Conservation (phyloP, 2,329 filamentous ascomycete genomes). For the Fusarium sp. region DNA sequence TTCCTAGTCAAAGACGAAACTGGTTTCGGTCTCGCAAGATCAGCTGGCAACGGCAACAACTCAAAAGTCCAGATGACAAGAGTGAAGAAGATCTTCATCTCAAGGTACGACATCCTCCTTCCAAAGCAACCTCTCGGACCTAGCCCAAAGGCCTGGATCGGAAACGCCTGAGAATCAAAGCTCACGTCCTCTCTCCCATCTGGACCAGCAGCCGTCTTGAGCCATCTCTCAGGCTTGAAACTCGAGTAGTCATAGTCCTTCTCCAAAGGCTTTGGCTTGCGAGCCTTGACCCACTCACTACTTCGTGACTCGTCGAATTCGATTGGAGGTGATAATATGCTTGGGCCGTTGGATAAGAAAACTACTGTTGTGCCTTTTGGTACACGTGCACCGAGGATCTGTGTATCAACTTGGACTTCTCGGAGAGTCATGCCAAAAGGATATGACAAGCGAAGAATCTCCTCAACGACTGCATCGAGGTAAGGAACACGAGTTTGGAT, state of each 20-base stretch:
- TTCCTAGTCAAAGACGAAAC: background rate
- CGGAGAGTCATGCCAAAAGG: constrained; percentile 6
- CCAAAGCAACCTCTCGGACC: constrained; percentile 52
- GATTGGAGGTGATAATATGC: constrained; percentile 6
- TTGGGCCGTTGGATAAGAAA: constrained; percentile 18
- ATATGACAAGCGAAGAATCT: constrained; percentile 12
- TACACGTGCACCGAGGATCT: constrained; percentile 7
- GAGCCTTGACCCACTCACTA: constrained; percentile 7
- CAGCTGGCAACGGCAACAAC: background rate
- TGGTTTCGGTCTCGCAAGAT: background rate
- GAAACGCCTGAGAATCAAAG: constrained; percentile 46
- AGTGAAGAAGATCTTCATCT: constrained; percentile 42
- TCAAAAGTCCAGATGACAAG: constrained; percentile 45
- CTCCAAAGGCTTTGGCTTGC: background rate
- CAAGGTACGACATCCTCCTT: constrained; percentile 41
- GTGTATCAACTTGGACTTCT: constrained; percentile 19
- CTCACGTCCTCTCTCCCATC: background rate
- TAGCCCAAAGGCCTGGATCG: constrained; percentile 47
- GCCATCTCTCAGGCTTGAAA: constrained; percentile 28
- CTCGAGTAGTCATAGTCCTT: background rate
- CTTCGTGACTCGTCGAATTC: constrained; percentile 2
- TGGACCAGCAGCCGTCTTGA: background rate
- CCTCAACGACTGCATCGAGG: constrained; percentile 24
- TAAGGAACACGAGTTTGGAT: constrained; percentile 17
- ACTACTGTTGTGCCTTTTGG: constrained; percentile 26